Evolutionary conservation across 768 basidiomycete genomes (phyloP), one percentile per base, ranked within the genome.

Genomic region (Dentipellis fragilis): DNA sequence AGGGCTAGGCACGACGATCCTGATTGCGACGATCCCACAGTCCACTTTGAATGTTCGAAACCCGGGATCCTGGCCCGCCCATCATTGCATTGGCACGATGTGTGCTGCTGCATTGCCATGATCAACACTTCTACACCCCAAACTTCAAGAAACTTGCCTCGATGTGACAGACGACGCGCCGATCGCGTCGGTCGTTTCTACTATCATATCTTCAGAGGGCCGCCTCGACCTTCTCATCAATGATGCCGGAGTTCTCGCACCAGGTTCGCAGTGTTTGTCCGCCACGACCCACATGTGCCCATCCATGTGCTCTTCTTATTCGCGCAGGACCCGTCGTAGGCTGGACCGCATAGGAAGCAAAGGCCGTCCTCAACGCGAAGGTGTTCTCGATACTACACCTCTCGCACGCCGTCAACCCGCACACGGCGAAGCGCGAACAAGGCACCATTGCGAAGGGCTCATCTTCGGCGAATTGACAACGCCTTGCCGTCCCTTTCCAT

Each of bases 391-490:
- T 80, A 16, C 65, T 89, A 3, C 78, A 85, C 12, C 64, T 86
- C 35, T 75, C 79, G 23, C 79, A 81, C 56, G 77, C 79, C 1
- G 83, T 83, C 23, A 74, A 85, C 35, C 89, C 87, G 1, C 73
- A 82, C 62, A 91, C 91, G 89, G 83, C 85, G 2, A 66, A 77
- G 54, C 76, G 77, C 51, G 73, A 71, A 57, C 70, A 71, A 46
- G 89, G 89, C 1, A 68, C 83, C 22, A 80, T 92, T 54, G 75
- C 91, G 36, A 90, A 88, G 87, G 88, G 10, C 88, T 86, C 2
- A 65, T 90, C 52, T 77, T 74, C 35, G 87, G 79, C 4, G 73
- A 81, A 34, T 68, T 78, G 85, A n/a, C n/a, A n/a, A n/a, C n/a
- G n/a, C n/a, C n/a, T n/a, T n/a, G n/a, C n/a, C n/a, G n/a, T n/a